Evolutionary conservation across 208 protist genomes (phyloP), one percentile per base, ranked within the genome.

Genomic region (Strigomonas culicis): DNA sequence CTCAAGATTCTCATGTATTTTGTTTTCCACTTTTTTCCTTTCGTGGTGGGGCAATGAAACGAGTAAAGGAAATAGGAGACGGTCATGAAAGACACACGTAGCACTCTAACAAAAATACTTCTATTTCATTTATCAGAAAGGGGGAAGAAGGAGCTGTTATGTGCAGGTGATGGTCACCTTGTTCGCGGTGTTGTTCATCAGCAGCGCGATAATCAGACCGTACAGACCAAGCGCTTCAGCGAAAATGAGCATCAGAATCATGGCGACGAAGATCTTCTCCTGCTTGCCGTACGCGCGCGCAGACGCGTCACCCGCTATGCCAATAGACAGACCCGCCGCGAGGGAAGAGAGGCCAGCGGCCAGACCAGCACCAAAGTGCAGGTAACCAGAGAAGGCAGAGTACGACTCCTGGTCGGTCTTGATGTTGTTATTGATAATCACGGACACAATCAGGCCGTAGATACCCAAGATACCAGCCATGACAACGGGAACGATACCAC

Each of bases 181-280:
- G 60, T 79, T 88, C 27, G 88, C 86, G 6, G 82, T 92, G 74
- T 91, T 92, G 80, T 95, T 95, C 86, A 95, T 93, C 50, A 95
- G 73, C 61, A 99, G 84, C 63, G 95, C 97, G 59, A 99, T 98
- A 80, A 99, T 99, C 63, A 99, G 87, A 65, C 99, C 99, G 80
- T 99, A 98, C 19, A 99, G 74, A 67, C 95, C 99, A 11, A 99
- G 86, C 56, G 98, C 98, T 79, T 99, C 99, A 13, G 83, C 88
- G 68, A 99, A 99, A 96, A 99, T 99, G 27, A 99, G 93, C 85
- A 99, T 99, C 49, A 99, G 93, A 84, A 99, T 98, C 98, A 99
- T 99, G 56, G 91, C 94, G 43, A 99, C 97, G 81, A 99, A 99
- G 24, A 99, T 92, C 75, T 95, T 97, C 62, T 98, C 97, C 79